Evolutionary conservation across 768 basidiomycete species (phyloP).

Genomic region (Boletus insuetus): DNA sequence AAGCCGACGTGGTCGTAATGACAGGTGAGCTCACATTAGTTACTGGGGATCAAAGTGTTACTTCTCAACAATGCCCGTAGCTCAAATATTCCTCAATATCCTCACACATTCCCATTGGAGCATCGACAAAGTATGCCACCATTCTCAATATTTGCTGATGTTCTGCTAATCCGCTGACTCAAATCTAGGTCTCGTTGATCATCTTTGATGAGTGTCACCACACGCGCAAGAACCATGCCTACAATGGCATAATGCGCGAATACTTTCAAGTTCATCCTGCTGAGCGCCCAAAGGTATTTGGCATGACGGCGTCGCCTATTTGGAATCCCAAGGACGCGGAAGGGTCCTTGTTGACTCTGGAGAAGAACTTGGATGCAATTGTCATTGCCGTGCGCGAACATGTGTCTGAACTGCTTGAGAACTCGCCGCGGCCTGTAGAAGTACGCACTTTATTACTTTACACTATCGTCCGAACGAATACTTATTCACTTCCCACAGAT

Average conservation of each 20-base stretch:
- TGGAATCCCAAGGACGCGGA: constrained; percentile 73
- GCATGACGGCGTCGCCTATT: constrained; percentile 90
- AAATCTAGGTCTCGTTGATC: constrained; percentile 48
- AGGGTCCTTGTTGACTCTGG: constrained; percentile 59
- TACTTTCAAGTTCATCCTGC: constrained; percentile 44
- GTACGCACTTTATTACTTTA: constrained; percentile 32
- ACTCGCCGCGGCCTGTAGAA: constrained; percentile 67
- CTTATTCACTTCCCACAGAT: constrained; percentile 37
- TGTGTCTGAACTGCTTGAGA: constrained; percentile 56
- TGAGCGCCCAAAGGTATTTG: constrained; percentile 79
- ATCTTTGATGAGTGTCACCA: constrained; percentile 62
- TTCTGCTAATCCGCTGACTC: background rate
- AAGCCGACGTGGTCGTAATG: constrained; percentile 79
- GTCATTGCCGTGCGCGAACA: constrained; percentile 75
- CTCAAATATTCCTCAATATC: constrained; percentile 79
- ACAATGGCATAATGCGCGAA: constrained; percentile 56
- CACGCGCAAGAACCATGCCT: constrained; percentile 53
- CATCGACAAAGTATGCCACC: constrained; percentile 50
- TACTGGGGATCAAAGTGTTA: background rate
- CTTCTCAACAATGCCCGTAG: constrained; percentile 35
- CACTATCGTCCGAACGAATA: background rate
- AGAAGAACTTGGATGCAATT: constrained; percentile 69
- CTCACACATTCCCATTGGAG: constrained; percentile 81
- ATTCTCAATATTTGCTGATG: background rate
- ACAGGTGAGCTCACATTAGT: constrained; percentile 52